Base-by-base conservation (phyloP, 2,329 filamentous ascomycete genomes). In the Chaetomium globosum region DNA sequence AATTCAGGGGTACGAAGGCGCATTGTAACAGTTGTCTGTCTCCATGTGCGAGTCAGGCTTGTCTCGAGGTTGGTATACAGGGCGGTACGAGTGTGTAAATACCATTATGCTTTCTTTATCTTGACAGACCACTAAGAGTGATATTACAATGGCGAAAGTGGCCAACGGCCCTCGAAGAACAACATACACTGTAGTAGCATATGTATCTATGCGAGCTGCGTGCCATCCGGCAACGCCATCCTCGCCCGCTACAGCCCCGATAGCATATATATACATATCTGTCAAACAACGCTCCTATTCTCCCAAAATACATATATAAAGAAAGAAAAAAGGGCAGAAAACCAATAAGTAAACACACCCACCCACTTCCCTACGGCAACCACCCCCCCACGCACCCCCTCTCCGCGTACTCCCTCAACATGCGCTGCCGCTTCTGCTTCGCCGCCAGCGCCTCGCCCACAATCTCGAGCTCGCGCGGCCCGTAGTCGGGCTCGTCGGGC, bases 401-500 rank as follows among this genome's bases (percentile, higher is more conserved):
- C n/a, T 67, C 61, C 1, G 66, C 63, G 57, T 72, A 72, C 23
- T 72, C 68, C 48, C 63, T 49, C n/a, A 70, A 64, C 66, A 68
- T 64, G 28, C 62, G 54, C 63, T 68, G 61, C 62, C 58, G 58
- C 55, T 52, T 61, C 61, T 52, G 51, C 69, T 70, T 70, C 26
- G 61, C 65, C 0, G 10, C 23, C 51, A 65, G 12, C 5, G 43
- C 55, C 36, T 33, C 30, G 10, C 57, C 53, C 1, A 71, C 68
- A n/a, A 69, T 68, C 43, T 64, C 67, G 57, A 72, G 66, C 36
- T 72, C 73, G 28, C 73, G 74, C 3, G 59, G 26, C 10, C 66
- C 69, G 39, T 69, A 67, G 59, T 79, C 76, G 33, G 80, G 80
- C 49, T 81, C 79, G 5, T 74, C 73, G 0, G 78, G 79, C 23